Percentiles rank a stretch among this genome's conserved stretches.
phyloP scores from a whole-genome alignment of 2,329 filamentous ascomycete species.

The Coniella lustricola region DNA sequence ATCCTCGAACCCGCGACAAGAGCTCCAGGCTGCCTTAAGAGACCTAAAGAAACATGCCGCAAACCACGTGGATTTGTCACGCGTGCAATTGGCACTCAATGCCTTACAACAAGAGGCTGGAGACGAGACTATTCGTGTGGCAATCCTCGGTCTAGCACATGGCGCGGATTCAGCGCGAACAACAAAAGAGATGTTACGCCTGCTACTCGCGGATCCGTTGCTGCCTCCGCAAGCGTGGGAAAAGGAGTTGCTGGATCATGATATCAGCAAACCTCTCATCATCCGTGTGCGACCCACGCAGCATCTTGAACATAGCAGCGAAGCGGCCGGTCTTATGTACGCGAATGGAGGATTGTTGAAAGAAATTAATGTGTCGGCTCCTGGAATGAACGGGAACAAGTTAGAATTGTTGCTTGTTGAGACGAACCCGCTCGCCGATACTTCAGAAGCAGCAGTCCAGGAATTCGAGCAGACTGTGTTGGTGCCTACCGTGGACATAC shows the following conservation, averaged over 20 bases:
- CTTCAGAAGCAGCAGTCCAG: slow-evolving; percentile 33
- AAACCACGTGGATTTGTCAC: slow-evolving; percentile 58
- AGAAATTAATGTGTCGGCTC: slow-evolving; percentile 57
- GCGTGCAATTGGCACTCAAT: slow-evolving; percentile 63
- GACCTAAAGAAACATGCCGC: slow-evolving; percentile 55
- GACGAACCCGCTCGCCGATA: slow-evolving; percentile 39
- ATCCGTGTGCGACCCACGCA: slow-evolving; percentile 45
- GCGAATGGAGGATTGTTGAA: slow-evolving; percentile 39
- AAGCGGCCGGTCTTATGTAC: slow-evolving; percentile 33
- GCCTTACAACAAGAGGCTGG: slow-evolving; percentile 52
- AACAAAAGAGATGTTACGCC: slow-evolving; percentile 58
- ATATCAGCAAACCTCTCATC: slow-evolving; percentile 51
- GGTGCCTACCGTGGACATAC: slow-evolving; percentile 68
- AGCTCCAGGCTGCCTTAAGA: slow-evolving; percentile 53
- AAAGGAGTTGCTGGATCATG: slow-evolving; percentile 46
- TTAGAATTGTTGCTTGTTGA: slow-evolving; percentile 58
- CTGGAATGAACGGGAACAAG: slow-evolving; percentile 51
- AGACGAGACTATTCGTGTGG: slow-evolving; percentile 51
- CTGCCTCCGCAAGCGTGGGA: slow-evolving; percentile 60
- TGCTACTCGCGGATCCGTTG: slow-evolving; percentile 66
- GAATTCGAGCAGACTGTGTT: slow-evolving; percentile 59
- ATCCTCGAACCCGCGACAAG: slow-evolving; percentile 32
- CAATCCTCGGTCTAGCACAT: slow-evolving; percentile 43
- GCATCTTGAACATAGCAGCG: slow-evolving; percentile 20
- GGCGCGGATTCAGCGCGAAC: slow-evolving; percentile 34